Conservation (phyloP, 345 rosid species). For the Rhizophora apiculata region DNA sequence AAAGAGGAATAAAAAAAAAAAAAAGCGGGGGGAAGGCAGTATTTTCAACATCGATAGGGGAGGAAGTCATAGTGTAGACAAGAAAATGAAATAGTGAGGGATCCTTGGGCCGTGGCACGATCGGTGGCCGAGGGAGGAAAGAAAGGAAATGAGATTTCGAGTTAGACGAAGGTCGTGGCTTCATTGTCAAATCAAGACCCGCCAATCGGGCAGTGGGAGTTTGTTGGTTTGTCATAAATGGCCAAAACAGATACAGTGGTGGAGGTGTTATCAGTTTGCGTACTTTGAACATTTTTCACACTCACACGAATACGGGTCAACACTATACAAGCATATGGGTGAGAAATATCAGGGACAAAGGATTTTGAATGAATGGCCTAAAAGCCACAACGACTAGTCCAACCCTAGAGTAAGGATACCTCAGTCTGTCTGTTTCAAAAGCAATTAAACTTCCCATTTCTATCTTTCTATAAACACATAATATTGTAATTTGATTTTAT, state of each 20-base stretch:
- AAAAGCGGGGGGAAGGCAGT: neutral
- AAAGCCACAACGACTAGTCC: conserved; percentile 9
- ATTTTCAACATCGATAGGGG: neutral
- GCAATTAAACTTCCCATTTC: no score
- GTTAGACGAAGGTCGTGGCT: conserved; percentile 7
- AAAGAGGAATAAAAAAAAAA: conserved; percentile 5
- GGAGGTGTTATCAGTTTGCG: conserved; percentile 23
- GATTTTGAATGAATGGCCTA: conserved; percentile 19
- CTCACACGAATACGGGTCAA: conserved; percentile 15
- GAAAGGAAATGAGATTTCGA: neutral
- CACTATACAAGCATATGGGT: conserved; percentile 17
- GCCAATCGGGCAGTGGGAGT: conserved; percentile 1
- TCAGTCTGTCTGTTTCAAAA: no score
- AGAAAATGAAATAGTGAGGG: neutral
- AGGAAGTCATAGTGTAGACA: neutral
- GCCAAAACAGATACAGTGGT: conserved; percentile 35
- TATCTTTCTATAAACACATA: neutral
- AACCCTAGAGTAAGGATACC: neutral
- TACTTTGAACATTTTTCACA: conserved; percentile 26
- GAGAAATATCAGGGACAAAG: conserved; percentile 12
- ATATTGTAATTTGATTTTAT: neutral
- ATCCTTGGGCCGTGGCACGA: neutral
- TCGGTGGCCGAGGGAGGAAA: no score
- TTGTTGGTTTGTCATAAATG: conserved; percentile 45
- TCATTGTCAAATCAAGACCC: conserved; percentile 20